phyloP scores from a whole-genome alignment of 306 rosid genomes.

The Prunus campanulata region DNA sequence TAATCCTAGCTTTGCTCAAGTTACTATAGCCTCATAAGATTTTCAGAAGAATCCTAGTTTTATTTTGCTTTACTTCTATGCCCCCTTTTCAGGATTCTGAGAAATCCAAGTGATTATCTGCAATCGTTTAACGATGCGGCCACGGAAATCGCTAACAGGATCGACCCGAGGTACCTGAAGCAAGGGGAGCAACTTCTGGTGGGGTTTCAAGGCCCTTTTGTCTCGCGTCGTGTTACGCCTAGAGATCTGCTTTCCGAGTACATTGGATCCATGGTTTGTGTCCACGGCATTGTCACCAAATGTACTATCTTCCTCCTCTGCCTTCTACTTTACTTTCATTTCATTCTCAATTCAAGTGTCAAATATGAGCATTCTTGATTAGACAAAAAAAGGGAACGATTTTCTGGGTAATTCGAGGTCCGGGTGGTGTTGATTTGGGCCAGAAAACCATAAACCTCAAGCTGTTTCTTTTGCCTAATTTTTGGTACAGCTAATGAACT shows the following conservation, averaged over 20 bases:
- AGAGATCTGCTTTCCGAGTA: constrained; percentile 83
- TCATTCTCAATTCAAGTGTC: neutral
- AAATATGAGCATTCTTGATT: neutral
- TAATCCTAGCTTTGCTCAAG: neutral
- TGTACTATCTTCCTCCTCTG: constrained; percentile 36
- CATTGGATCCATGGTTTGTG: constrained; percentile 95
- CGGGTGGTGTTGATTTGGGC: neutral
- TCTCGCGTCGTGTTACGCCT: constrained; percentile 85
- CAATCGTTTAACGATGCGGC: constrained; percentile 90
- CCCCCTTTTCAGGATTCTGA: constrained; percentile 52
- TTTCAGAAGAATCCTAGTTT: neutral
- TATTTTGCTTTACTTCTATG: neutral
- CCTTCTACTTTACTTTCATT: neutral
- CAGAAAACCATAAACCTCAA: neutral
- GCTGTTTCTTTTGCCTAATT: neutral
- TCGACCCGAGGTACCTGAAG: constrained; percentile 73
- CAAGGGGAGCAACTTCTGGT: constrained; percentile 86
- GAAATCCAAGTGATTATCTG: constrained; percentile 82
- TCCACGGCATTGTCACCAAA: constrained; percentile 92
- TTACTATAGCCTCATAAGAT: neutral
- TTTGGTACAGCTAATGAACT: neutral
- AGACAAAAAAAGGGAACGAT: neutral
- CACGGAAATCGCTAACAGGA: constrained; percentile 71
- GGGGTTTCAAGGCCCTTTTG: constrained; percentile 92
- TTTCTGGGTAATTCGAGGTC: neutral